Base-by-base conservation (phyloP, 2,329 filamentous ascomycete species). In the Diplodia scrobiculata region DNA sequence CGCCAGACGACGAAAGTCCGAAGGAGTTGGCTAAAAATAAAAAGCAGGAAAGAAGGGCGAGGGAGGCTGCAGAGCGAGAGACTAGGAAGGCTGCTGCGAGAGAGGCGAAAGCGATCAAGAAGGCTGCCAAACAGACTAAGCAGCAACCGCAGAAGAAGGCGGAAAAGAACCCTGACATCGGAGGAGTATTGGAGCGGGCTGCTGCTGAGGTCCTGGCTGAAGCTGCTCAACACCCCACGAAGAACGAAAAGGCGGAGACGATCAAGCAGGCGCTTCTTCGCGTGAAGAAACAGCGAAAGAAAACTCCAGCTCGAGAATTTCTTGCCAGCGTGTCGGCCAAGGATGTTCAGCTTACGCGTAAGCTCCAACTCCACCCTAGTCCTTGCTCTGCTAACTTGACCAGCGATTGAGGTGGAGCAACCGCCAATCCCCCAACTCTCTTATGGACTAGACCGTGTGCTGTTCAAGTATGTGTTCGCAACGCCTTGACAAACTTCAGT, bases 371-470 rank as follows among this genome's bases (percentile, higher is more conserved):
- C 34, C 25, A 10, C 58, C 25, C 29, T 36, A 34, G 25, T 17
- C 45, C 53, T 32, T 38, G 21, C 29, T 38, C 32, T 66, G 29
- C 71, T 81, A 63, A 55, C 74, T 4, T 3, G 74, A 81, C 51
- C 72, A 74, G 63, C 70, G 6, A 67, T 82, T 19, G 70, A 79
- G 11, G 72, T 83, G 48, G 76, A 83, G 27, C 81, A 83, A 48
- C 78, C 83, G 1, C 79, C 81, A 13, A 84, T 88, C 11, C 90
- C 92, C 1, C 79, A 78, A 29, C 80, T 97, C 1, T 82, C 86
- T 1, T 89, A 95, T 74, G 89, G 90, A 6, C 82, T 97, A 36
- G 91, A 96, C 68, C 85, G 92, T 66, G 94, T 96, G n/a, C 81
- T 99, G 2, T 99, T 99, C 84, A 99, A 97, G 77, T 84, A 79